Evolutionary conservation across 352 stramenopile species (phyloP), one percentile per base, ranked within the genome.

Genomic region (Globisporangium megalacanthum): DNA sequence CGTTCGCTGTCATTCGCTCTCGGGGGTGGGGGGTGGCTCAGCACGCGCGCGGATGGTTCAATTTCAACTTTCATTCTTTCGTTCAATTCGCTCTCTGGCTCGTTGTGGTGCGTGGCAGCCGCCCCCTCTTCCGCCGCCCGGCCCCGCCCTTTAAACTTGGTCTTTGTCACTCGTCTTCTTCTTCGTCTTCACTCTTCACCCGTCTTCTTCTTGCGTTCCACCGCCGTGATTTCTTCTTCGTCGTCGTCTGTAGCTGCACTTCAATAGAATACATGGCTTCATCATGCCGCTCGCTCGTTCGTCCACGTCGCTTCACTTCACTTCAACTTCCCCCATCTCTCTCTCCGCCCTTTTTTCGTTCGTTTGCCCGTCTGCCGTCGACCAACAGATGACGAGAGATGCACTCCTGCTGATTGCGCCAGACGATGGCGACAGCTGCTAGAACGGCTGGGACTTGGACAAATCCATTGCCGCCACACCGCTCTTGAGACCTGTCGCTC

Each of bases 221-320:
- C 41, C 41, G 41, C 41, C 41, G 41, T 47, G 41, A 54, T 54
- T 54, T 54, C 25, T 56, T 48, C 35, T 31, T 48, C 29, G 42
- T 49, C 25, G 33, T 11, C 11, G 51, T 31, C 20, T 29, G 37
- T 56, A 41, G 52, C 51, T 29, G 42, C 52, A 41, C 25, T 49
- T 56, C 20, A 52, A 52, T 59, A 64, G 56, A 55, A 64, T 64
- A 64, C 58, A 64, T 64, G 49, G 50, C 52, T 64, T 49, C 20
- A 41, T 61, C 56, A 42, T 42, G 46, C 44, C 15, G 39, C 33
- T 22, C 8, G 35, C 22, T 49, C 33, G 54, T 7, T 22, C 11
- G 39, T 19, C 19, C 39, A n/a, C 25, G 25, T 29, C 25, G 1
- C 25, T 29, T 29, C 25, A 29, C 25, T 29, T 29, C 25, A 29